Evolutionary conservation across 1,284 basidiomycete species (phyloP), one percentile per base, ranked within the genome.

Genomic region (Fomitiporia mediterranea): DNA sequence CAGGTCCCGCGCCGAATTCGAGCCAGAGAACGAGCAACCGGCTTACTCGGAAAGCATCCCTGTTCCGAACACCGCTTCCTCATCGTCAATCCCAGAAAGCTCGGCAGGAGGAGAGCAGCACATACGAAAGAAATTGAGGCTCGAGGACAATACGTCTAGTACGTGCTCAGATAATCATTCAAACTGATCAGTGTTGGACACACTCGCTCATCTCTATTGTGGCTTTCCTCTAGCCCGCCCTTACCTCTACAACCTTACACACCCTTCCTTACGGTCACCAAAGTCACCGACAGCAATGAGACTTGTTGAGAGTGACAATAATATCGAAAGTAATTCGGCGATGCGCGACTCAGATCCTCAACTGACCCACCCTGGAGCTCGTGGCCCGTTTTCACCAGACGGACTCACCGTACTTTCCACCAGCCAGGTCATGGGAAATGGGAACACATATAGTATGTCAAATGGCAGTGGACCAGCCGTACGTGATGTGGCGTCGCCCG

Each of bases 101-200:
- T 40, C 27, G 15, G 28, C 48, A 39, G 28, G 38, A 38, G 38
- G 32, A 23, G 39, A 51, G 15, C 40, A 46, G 23, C 53, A 46
- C 40, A 80, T 80, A 61, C 76, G 78, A 69, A 89, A 89, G 77
- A 78, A 85, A 77, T 83, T 83, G 74, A 80, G 86, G 70, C 73
- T 81, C 68, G 75, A 76, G 64, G 75, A 65, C 64, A 65, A 66
- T 53, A 63, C 61, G 60, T 62, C 62, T 53, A 56, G 57, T 57
- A 59, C 67, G 37, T 68, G 69, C 37, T 43, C 58, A 48, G 61
- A 71, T 28, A n/a, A 39, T 27, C 21, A 15, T 25, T 9, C 38
- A 28, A 17, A 43, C 50, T 23, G 19, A 39, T 9, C 35, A 34
- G 15, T 34, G 19, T 6, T 15, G 46, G n/a, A 42, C 28, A 4